Conservation (phyloP, 2,329 filamentous ascomycete species). For the Colletotrichum phormii region DNA sequence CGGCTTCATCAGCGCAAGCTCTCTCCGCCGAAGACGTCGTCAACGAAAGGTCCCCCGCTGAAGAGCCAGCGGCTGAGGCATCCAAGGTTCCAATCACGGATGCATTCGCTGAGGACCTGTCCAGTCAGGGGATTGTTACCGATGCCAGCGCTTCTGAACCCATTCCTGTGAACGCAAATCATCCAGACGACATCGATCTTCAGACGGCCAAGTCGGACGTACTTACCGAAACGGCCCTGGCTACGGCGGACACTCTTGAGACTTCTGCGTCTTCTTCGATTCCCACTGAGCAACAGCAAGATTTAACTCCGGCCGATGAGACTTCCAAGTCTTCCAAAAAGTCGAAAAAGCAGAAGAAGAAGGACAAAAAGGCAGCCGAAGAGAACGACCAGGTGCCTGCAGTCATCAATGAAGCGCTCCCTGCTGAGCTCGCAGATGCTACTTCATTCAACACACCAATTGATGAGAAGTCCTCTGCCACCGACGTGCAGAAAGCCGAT, state of each 20-base stretch:
- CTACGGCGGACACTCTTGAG: neutral
- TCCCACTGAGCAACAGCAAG: conserved; percentile 13
- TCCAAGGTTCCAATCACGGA: neutral
- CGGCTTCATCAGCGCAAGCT: neutral
- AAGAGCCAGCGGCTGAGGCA: neutral
- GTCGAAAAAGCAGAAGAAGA: conserved; percentile 37
- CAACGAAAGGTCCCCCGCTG: no score
- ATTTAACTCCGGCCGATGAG: conserved; percentile 8
- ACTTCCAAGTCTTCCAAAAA: conserved; percentile 18
- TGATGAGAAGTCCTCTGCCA: neutral
- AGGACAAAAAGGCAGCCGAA: conserved; percentile 38
- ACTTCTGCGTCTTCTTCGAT: conserved; percentile 13
- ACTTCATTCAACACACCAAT: neutral
- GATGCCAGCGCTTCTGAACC: neutral
- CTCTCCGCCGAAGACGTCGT: neutral
- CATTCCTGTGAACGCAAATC: neutral
- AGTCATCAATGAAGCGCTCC: neutral
- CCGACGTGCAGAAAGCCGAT: neutral
- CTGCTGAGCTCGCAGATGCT: neutral
- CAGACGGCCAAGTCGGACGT: neutral
- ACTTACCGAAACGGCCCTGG: neutral
- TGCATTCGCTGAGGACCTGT: neutral
- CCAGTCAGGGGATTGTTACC: neutral
- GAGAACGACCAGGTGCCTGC: neutral
- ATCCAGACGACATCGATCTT: neutral